Evolutionary conservation across 139 green algal genomes (phyloP).

Genomic region (Chlamydomonas sphaeroides): DNA sequence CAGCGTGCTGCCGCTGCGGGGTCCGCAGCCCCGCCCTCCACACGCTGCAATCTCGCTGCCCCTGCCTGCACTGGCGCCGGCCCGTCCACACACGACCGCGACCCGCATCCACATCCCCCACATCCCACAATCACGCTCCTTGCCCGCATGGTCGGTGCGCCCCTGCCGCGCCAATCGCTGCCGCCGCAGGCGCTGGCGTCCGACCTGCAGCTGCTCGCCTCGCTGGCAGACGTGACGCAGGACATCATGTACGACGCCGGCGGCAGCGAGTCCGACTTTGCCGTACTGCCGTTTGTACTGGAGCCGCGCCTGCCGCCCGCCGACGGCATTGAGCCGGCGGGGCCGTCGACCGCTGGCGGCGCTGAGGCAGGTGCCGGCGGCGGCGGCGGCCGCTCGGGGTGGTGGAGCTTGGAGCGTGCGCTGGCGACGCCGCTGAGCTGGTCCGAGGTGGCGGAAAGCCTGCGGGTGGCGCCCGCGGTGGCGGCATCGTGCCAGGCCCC

Average conservation of each 20-base stretch:
- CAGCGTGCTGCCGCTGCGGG: no score
- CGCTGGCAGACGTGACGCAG: not conserved
- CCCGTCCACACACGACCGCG: no score
- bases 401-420: constrained; percentile 2
- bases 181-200: not conserved
- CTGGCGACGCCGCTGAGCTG: constrained; percentile 1
- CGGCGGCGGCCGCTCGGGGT: not conserved
- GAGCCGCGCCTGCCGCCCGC: not conserved
- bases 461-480: constrained; percentile 1
- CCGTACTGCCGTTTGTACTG: constrained; percentile 15
- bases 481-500: not conserved
- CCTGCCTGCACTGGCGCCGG: no score
- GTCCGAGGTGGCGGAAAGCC: constrained; percentile 19
- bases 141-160: no score
- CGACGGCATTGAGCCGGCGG: no score
- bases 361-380: not conserved
- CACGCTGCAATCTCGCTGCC: no score
- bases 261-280: constrained; percentile 30
- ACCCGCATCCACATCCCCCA: no score
- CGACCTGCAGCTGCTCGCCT: constrained; percentile 11
- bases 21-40: no score
- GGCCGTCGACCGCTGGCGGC: no score
- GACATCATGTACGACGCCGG: not conserved
- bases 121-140: no score
- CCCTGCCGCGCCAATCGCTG: no score